These are phyloP conservation scores for Boletus calvinii DNA, from an alignment of 1,284 basidiomycete genomes.

Conservation along the genomic window DNA sequence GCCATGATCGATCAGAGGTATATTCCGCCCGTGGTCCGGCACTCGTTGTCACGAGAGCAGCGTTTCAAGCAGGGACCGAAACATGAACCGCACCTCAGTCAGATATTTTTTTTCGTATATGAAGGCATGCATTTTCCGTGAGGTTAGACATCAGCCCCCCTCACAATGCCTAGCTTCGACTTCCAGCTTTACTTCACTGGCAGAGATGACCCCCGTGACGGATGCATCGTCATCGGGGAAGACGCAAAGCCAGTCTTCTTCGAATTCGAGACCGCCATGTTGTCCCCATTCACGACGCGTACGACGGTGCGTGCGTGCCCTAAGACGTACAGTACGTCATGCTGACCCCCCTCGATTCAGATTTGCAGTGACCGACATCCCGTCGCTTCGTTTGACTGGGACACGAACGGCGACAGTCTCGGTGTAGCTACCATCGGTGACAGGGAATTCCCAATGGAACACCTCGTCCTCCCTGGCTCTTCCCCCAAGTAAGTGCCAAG, in stretches of 20 bases:
- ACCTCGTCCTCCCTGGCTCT: slow-evolving; percentile 55
- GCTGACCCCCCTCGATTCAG: slow-evolving; percentile 21
- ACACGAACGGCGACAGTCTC: slow-evolving; percentile 48
- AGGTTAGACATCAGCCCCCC: slow-evolving; percentile 7
- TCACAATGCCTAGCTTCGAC: slow-evolving; percentile 33
- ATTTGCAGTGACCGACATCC: slow-evolving; percentile 50
- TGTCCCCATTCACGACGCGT: slow-evolving; percentile 34
- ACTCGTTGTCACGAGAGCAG: slow-evolving; percentile 48
- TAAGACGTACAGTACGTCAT: background rate
- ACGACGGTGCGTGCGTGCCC: slow-evolving; percentile 48
- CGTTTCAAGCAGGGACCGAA: slow-evolving; percentile 8
- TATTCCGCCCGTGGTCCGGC: slow-evolving; percentile 41
- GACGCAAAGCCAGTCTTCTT: slow-evolving; percentile 59
- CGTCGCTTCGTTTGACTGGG: slow-evolving; percentile 66
- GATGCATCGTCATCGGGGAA: slow-evolving; percentile 65
- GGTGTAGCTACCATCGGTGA: slow-evolving; percentile 56
- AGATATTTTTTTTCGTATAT: slow-evolving; percentile 30
- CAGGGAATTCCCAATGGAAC: slow-evolving; percentile 58
- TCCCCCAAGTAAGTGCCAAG: slow-evolving; percentile 40
- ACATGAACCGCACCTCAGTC: slow-evolving; percentile 2
- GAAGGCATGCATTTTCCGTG: slow-evolving; percentile 19
- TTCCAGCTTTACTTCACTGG: slow-evolving; percentile 70
- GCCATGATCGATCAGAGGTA: slow-evolving; percentile 47
- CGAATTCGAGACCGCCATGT: slow-evolving; percentile 56
- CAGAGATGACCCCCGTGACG: slow-evolving; percentile 59